Evolutionary conservation across 2,329 filamentous ascomycete genomes (phyloP).

Genomic region (Cadophora malorum): DNA sequence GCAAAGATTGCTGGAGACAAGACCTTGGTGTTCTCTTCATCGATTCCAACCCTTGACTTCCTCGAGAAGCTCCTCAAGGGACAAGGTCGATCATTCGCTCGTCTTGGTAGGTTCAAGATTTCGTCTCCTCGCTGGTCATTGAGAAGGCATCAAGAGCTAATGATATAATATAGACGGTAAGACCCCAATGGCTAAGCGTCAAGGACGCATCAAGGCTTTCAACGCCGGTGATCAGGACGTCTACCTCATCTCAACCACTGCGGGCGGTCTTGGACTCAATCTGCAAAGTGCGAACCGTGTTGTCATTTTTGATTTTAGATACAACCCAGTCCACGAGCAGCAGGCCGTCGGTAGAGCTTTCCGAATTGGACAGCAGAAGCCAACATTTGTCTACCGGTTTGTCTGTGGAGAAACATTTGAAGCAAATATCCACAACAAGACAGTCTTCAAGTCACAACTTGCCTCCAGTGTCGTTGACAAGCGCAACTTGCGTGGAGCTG

Average conservation of each 20-base stretch:
- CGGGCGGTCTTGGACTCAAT: slow-evolving; percentile 84
- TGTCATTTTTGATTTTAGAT: slow-evolving; percentile 83
- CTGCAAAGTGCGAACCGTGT: slow-evolving; percentile 85
- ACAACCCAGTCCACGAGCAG: slow-evolving; percentile 81
- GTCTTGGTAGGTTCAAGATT: slow-evolving; percentile 52
- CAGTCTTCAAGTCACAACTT: slow-evolving; percentile 83
- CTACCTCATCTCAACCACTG: slow-evolving; percentile 82
- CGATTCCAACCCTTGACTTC: slow-evolving; percentile 72
- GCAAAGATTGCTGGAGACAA: slow-evolving; percentile 71
- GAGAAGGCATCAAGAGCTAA: too few relatives aligned
- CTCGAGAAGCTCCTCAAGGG: slow-evolving; percentile 62
- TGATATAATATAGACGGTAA: slow-evolving; percentile 56
- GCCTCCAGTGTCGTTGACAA: slow-evolving; percentile 83
- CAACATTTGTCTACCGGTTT: slow-evolving; percentile 85
- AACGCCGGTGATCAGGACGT: slow-evolving; percentile 64
- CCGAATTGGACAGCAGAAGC: slow-evolving; percentile 80
- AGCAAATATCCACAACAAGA: slow-evolving; percentile 72
- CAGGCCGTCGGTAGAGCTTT: slow-evolving; percentile 82
- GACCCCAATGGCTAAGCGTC: slow-evolving; percentile 62
- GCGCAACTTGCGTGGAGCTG: slow-evolving; percentile 14
- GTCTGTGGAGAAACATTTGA: slow-evolving; percentile 82
- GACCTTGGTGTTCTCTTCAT: slow-evolving; percentile 81
- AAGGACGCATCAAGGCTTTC: slow-evolving; percentile 70
- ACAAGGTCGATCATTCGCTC: slow-evolving; percentile 46
- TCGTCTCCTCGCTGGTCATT: too few relatives aligned